phyloP scores from a whole-genome alignment of 495 filamentous ascomycete genomes.

The Aspergillus steynii region DNA sequence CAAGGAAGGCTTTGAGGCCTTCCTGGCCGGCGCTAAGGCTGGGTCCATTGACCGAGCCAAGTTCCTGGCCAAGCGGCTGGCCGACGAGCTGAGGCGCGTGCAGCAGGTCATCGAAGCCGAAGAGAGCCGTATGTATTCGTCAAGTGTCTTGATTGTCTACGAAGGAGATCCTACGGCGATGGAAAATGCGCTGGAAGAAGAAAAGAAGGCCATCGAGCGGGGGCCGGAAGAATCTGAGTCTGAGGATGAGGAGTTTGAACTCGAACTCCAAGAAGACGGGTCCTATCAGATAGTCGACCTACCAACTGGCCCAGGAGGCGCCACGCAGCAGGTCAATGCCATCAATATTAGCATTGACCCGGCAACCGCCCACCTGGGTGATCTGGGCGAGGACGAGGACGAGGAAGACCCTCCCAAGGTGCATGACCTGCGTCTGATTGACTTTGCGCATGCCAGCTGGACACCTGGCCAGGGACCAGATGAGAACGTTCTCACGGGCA shows the following conservation, averaged over 20 bases:
- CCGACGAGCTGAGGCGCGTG: constrained; percentile 64
- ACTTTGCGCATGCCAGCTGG: constrained; percentile 94
- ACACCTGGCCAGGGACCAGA: constrained; percentile 83
- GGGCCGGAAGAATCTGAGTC: constrained; percentile 49
- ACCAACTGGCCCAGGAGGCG: constrained; percentile 27
- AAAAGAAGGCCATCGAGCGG: constrained; percentile 42
- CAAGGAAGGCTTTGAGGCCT: constrained; percentile 71
- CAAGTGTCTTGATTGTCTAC: constrained; percentile 87
- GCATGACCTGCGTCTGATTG: constrained; percentile 84
- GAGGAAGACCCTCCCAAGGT: constrained; percentile 70
- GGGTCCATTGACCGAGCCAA: constrained; percentile 51
- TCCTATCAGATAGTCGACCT: constrained; percentile 37
- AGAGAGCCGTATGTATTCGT: constrained; percentile 92
- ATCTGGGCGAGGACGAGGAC: constrained; percentile 61
- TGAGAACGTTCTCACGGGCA: constrained; percentile 76
- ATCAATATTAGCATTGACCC: constrained; percentile 47
- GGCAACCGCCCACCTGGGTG: constrained; percentile 27
- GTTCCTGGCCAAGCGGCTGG: constrained; percentile 62
- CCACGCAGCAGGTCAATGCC: constrained; percentile 25
- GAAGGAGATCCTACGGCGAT: constrained; percentile 80
- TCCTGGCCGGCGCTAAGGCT: constrained; percentile 64
- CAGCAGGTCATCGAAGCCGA: constrained; percentile 65
- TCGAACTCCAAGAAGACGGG: constrained; percentile 31
- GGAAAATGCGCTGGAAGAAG: constrained; percentile 63
- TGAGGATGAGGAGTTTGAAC: constrained; percentile 59